Percentiles rank a stretch among this genome's conserved stretches.
These are phyloP conservation scores for Starmerella powellii DNA, from an alignment of 805 yeast genomes.

Conservation along the genomic window DNA sequence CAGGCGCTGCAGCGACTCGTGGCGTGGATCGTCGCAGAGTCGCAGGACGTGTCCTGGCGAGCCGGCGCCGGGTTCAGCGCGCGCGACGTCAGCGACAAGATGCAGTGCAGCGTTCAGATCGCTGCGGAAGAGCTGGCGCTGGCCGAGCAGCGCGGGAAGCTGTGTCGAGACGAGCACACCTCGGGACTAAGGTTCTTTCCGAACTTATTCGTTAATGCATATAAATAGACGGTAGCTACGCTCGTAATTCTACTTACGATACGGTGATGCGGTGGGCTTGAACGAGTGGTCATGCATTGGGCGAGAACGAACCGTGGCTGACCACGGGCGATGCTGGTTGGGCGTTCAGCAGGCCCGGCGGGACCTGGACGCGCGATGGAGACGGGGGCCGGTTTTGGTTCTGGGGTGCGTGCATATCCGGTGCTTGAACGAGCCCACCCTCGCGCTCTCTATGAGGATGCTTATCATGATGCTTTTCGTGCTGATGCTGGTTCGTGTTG, in stretches of 20 bases:
- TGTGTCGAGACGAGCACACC: conserved; percentile 57
- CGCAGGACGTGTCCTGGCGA: conserved; percentile 20
- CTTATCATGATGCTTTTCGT: background rate
- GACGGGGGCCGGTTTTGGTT: conserved; percentile 13
- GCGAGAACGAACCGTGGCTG: background rate
- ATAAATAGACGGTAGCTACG: background rate
- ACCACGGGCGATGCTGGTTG: conserved; percentile 13
- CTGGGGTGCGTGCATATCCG: background rate
- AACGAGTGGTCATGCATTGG: background rate
- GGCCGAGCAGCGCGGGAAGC: conserved; percentile 43
- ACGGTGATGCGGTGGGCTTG: no score
- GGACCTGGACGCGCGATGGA: conserved; percentile 20
- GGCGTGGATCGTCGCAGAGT: conserved; percentile 16
- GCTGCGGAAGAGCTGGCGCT: conserved; percentile 51
- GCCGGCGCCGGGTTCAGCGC: conserved; percentile 28
- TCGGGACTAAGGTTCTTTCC: conserved; percentile 53
- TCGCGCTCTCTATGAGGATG: background rate
- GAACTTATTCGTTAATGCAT: conserved; percentile 30
- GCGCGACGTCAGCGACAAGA: conserved; percentile 36
- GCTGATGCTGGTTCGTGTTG: background rate
- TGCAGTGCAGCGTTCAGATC: conserved; percentile 56
- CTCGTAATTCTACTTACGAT: no score
- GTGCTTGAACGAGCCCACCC: background rate
- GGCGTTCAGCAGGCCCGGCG: conserved; percentile 9
- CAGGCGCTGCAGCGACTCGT: conserved; percentile 16